Evolutionary conservation across 1,139 yeast genomes (phyloP).

Genomic region (Suhomyces wounanorum): DNA sequence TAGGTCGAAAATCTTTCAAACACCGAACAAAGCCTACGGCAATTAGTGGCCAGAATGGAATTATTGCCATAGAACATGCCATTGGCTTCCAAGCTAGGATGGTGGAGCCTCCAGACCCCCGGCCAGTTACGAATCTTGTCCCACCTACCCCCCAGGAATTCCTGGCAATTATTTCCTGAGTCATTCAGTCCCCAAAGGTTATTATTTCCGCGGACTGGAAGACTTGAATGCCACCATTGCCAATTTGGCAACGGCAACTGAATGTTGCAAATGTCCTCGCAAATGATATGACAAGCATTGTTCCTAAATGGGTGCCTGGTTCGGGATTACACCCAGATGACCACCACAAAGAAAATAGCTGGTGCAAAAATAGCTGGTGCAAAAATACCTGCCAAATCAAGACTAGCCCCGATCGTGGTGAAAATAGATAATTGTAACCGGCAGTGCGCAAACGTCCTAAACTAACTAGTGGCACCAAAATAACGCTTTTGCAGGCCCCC

Average conservation of each 20-base stretch:
- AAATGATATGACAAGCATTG: background rate
- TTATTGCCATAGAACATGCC: background rate
- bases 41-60: background rate
- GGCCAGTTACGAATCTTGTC: background rate
- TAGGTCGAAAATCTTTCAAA: background rate
- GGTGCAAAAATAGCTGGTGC: no score
- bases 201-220: background rate
- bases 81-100: background rate
- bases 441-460: background rate
- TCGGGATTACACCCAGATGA: background rate
- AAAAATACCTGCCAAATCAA: background rate
- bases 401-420: background rate
- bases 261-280: background rate
- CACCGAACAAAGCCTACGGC: background rate
- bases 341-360: background rate
- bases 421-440: background rate
- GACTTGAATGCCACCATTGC: background rate
- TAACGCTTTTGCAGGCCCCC: no score
- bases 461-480: background rate
- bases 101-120: background rate
- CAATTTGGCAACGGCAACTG: background rate
- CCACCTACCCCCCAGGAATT: background rate
- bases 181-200: background rate
- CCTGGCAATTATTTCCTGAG: background rate
- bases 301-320: background rate